phyloP scores from a whole-genome alignment of 495 filamentous ascomycete species.

The Lindgomyces ingoldianus region DNA sequence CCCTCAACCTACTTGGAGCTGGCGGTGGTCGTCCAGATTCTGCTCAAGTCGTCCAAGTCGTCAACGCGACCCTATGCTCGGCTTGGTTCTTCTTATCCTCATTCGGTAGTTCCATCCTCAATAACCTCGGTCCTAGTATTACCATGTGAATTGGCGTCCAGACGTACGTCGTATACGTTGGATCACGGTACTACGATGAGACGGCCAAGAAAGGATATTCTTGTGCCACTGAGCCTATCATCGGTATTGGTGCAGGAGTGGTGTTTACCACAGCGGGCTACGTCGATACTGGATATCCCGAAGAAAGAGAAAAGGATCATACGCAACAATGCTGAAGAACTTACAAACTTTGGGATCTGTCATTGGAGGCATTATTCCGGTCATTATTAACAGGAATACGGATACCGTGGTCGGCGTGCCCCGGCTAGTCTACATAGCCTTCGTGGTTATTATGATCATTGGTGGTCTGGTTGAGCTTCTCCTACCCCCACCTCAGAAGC shows the following conservation, averaged over 20 bases:
- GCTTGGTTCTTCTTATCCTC: conserved; percentile 26
- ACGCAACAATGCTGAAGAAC: conserved; percentile 28
- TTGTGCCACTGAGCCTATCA: conserved; percentile 10
- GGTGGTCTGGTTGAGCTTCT: conserved; percentile 14
- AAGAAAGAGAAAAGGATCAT: conserved; percentile 28
- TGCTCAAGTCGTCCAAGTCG: conserved; percentile 19
- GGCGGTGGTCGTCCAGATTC: conserved; percentile 10
- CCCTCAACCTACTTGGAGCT: conserved; percentile 19
- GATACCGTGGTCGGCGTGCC: conserved; percentile 25
- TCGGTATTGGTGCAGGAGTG: conserved; percentile 31
- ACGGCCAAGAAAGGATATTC: conserved; percentile 27
- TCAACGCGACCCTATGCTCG: conserved; percentile 21
- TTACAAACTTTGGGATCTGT: conserved; percentile 27
- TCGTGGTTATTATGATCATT: conserved; percentile 32
- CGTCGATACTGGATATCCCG: conserved; percentile 23
- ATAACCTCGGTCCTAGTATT: conserved; percentile 19
- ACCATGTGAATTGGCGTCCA: conserved; percentile 23
- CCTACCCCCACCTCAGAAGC: conserved; percentile 18
- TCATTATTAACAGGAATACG: conserved; percentile 33
- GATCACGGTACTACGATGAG: conserved; percentile 34
- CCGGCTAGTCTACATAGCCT: conserved; percentile 24
- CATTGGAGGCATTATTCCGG: conserved; percentile 31
- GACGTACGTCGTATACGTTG: conserved; percentile 29
- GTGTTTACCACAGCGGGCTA: conserved; percentile 33
- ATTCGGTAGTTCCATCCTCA: conserved; percentile 25